Base-by-base conservation (phyloP, 768 basidiomycete species). In the Pisolithus microcarpus region DNA sequence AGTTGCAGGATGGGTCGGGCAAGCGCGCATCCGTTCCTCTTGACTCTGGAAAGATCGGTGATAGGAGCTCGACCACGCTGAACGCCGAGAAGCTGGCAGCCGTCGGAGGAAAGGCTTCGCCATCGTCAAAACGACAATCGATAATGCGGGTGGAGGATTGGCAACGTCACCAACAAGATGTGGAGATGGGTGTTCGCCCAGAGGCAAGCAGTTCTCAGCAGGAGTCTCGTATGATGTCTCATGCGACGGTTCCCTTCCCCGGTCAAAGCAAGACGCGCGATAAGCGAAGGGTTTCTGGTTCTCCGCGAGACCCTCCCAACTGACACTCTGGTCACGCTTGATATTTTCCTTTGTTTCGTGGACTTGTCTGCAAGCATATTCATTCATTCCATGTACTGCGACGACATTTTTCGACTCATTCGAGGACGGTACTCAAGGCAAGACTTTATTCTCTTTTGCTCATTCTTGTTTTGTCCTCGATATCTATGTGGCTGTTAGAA, bases 71-170 rank as follows among this genome's bases (percentile, higher is more conserved):
- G 24, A 67, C 57, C 21, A 44, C 21, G 8, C 60, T 79, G 64
- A 88, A 83, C 58, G 81, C 77, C 9, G 79, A 83, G 61, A 77
- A 76, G 64, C 72, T 89, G 13, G 79, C 75, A 40, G 60, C 65
- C 24, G 61, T 72, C 46, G 57, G 62, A 11, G 64, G 58, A 21
- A 70, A 67, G 15, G 52, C 38, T 11, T n/a, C 65, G 13, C 61
- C 70, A 26, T 71, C 78, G 34, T 80, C 84, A 40, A 81, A 78
- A 58, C 79, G 85, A 43, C 65, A 84, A 65, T 88, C 87, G 38
- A 80, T 76, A 62, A 66, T 90, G 73, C 88, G 89, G 63, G 88
- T 91, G 38, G 85, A 89, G 65, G 88, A 89, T 62, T 91, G 89
- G 88, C 83, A 87, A 66, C 77, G 78, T 56, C 76, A 82, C 58